phyloP scores from a whole-genome alignment of 139 green algal genomes.

The Pleodorina starrii region DNA sequence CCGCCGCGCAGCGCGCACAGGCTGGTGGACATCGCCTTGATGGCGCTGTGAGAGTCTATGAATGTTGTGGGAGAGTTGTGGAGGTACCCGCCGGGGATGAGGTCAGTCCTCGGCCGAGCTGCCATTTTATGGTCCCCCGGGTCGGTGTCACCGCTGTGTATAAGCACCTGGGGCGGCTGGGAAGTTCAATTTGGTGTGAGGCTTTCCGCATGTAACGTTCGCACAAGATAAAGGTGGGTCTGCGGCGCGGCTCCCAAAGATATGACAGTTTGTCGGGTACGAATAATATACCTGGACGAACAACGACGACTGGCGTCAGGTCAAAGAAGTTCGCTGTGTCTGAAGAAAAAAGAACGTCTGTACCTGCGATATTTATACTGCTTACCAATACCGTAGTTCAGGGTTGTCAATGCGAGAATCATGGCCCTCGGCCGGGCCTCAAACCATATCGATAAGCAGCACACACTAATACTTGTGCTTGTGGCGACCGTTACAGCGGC shows the following conservation, averaged over 20 bases:
- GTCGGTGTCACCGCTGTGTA: not conserved
- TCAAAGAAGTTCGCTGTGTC: not conserved
- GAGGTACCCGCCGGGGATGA: not conserved
- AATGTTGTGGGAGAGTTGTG: not conserved
- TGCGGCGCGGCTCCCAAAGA: too few species aligned
- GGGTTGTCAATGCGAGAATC: not conserved
- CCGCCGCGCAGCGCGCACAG: not conserved
- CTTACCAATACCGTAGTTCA: not conserved
- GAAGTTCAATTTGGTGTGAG: not conserved
- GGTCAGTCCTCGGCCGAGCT: not conserved
- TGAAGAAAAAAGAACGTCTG: not conserved
- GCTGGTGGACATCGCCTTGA: not conserved
- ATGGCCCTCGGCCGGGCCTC: not conserved
- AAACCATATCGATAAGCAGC: not conserved
- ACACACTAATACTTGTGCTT: not conserved
- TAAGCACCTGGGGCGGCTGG: not conserved
- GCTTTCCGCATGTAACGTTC: not conserved
- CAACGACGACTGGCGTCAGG: too few species aligned
- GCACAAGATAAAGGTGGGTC: not conserved
- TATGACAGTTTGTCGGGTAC: not conserved
- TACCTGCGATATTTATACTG: not conserved
- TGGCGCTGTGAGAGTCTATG: not conserved
- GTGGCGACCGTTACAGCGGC: not conserved
- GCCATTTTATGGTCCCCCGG: not conserved
- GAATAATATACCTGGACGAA: too few species aligned